A percentile compares a stretch with the other conserved stretches of the same genome.
These are phyloP conservation scores for Syzygium aqueum DNA, from an alignment of 345 rosid species.

Conservation along the genomic window DNA sequence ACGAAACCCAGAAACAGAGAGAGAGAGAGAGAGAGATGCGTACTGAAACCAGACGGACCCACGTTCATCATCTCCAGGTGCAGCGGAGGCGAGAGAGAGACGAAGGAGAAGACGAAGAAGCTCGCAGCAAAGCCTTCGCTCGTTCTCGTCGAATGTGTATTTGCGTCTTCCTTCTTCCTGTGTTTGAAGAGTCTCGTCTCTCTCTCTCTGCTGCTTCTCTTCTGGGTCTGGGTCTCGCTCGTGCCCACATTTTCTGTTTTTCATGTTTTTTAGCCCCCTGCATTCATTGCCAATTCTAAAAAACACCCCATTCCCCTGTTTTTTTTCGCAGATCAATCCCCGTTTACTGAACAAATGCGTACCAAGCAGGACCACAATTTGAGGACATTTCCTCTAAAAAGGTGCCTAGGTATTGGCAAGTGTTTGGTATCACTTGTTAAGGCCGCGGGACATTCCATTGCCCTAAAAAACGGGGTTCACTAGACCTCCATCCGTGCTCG, in stretches of 20 bases:
- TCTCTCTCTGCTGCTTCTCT: not conserved
- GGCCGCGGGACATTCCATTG: too few relatives aligned
- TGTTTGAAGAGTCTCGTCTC: not conserved
- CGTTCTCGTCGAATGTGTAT: not conserved
- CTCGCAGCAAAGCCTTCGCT: not conserved
- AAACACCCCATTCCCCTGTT: not conserved
- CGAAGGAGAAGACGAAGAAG: not conserved
- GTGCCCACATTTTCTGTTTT: not conserved
- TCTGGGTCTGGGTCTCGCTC: not conserved
- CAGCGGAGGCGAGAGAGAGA: not conserved
- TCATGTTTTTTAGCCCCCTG: not conserved
- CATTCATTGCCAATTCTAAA: not conserved
- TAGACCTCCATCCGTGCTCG: too few relatives aligned
- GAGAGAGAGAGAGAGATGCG: constrained; percentile 9
- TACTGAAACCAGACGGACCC: constrained; percentile 98
- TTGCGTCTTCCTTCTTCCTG: not conserved
- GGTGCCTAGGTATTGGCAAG: too few relatives aligned
- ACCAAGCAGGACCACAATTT: too few relatives aligned
- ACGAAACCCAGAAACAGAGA: not conserved
- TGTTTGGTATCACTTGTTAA: too few relatives aligned
- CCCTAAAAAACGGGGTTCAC: too few relatives aligned
- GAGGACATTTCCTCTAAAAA: too few relatives aligned
- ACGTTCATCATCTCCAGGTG: constrained; percentile 72
- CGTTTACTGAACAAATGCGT: not conserved
- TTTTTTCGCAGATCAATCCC: not conserved